Percentiles rank a stretch among this genome's conserved stretches.
phyloP scores from a whole-genome alignment of 164 flowering plant species.

The Vitis riparia region DNA sequence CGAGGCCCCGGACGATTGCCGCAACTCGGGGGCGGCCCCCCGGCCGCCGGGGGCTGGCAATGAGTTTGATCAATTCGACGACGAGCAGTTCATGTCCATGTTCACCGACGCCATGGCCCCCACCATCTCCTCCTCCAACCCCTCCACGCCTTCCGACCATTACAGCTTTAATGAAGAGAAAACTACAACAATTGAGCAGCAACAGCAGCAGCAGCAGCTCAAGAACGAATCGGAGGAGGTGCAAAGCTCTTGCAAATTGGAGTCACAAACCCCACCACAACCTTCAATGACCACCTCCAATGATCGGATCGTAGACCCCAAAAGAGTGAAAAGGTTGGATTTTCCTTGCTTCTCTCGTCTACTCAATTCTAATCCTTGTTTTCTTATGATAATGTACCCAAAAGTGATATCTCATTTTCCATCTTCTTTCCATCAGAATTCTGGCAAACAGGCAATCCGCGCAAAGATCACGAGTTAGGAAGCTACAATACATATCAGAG shows the following conservation, averaged over 20 bases:
- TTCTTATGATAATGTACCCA: too few species aligned
- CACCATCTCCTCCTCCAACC: conserved; percentile 44
- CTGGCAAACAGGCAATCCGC: conserved; percentile 86
- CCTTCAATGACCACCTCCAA: conserved; percentile 4
- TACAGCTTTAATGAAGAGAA: conserved; percentile 62
- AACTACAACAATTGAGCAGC: neutral
- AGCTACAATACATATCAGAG: conserved; percentile 82
- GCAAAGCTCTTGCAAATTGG: conserved; percentile 45
- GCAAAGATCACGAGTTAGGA: conserved; percentile 80
- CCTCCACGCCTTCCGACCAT: conserved; percentile 69
- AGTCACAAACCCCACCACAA: conserved; percentile 10
- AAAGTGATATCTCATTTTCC: neutral
- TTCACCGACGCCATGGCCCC: conserved; percentile 47
- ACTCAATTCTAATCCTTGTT: neutral
- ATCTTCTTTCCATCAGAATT: conserved; percentile 38
- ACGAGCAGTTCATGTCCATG: conserved; percentile 79
- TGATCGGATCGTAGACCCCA: conserved; percentile 59
- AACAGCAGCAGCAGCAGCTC: conserved; percentile 13
- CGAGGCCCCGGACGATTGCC: conserved; percentile 54
- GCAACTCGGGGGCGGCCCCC: conserved; percentile 12
- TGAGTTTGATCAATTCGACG: conserved; percentile 66
- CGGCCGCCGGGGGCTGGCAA: neutral
- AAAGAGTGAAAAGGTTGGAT: conserved; percentile 67
- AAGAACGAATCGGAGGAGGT: conserved; percentile 56
- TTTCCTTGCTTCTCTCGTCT: neutral